A percentile compares a stretch with the other conserved stretches of the same genome.
Conservation (phyloP, 2,329 filamentous ascomycete species). For the Thielaviopsis ethacetica region DNA sequence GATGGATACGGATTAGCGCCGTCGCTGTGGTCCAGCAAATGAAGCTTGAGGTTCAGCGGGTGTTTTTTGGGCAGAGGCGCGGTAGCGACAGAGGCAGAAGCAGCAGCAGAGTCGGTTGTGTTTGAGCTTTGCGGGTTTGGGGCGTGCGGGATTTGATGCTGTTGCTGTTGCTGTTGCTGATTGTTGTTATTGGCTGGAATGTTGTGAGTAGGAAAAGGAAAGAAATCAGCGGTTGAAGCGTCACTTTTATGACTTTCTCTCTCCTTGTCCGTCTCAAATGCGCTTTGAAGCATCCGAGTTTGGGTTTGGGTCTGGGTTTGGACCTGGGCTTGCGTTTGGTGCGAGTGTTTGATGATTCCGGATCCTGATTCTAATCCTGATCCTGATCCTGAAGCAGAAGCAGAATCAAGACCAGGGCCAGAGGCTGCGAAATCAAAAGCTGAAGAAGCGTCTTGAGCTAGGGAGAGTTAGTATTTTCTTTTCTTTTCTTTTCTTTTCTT, state of each 20-base stretch:
- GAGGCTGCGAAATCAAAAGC: neutral
- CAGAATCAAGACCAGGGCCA: neutral
- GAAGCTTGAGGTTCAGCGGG: neutral
- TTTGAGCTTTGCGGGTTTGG: neutral
- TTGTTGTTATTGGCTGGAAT: neutral
- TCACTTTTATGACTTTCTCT: neutral
- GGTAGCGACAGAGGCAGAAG: neutral
- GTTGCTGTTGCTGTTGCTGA: neutral
- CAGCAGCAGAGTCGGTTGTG: neutral
- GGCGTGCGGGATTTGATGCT: neutral
- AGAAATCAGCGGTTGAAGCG: neutral
- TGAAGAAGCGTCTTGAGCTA: neutral
- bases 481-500: neutral
- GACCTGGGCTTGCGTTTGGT: neutral
- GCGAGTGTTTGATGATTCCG: neutral
- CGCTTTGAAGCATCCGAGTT: neutral
- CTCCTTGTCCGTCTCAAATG: neutral
- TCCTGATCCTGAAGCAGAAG: neutral
- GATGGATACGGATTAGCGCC: neutral
- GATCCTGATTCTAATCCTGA: neutral
- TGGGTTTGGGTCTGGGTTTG: neutral
- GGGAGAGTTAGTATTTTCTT: neutral
- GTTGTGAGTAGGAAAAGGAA: neutral
- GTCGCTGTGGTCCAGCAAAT: slow-evolving; percentile 2
- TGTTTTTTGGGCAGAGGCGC: neutral